A percentile compares a stretch with the other conserved stretches of the same genome.
Evolutionary conservation across 2,329 filamentous ascomycete species (phyloP).

Genomic region (Chaetoscypha palmicola): DNA sequence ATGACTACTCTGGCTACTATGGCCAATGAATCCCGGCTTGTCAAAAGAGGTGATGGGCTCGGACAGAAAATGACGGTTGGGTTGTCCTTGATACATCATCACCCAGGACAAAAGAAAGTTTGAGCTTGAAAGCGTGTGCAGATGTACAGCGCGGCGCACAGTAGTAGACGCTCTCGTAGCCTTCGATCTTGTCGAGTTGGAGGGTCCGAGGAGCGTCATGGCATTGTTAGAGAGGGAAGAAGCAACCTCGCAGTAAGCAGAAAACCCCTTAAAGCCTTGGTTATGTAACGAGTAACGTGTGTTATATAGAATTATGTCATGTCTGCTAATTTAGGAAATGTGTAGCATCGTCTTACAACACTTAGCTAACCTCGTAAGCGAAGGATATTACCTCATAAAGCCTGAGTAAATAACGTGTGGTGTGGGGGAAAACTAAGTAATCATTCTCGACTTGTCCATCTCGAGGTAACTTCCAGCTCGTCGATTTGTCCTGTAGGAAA

Average conservation of each 20-base stretch:
- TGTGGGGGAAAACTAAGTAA: too few relatives aligned
- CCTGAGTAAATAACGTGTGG: too few relatives aligned
- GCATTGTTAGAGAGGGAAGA: constrained; percentile 13
- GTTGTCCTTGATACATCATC: background rate
- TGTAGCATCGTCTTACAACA: too few relatives aligned
- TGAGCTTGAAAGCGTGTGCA: too few relatives aligned
- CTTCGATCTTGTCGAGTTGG: background rate
- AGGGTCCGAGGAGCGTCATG: background rate
- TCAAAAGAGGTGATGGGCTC: too few relatives aligned
- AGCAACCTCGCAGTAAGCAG: background rate
- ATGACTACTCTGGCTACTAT: too few relatives aligned
- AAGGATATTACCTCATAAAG: too few relatives aligned
- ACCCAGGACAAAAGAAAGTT: background rate
- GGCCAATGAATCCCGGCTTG: background rate
- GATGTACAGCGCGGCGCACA: background rate
- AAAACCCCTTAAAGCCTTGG: background rate
- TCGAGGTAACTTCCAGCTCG: too few relatives aligned
- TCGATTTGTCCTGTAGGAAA: too few relatives aligned
- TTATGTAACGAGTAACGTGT: background rate
- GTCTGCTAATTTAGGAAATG: too few relatives aligned
- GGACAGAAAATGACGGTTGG: background rate
- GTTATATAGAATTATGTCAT: background rate
- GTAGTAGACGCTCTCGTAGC: background rate
- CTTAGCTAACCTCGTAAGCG: too few relatives aligned
- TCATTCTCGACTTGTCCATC: too few relatives aligned